Evolutionary conservation across 1,139 yeast genomes (phyloP).

Genomic region (Pneumocystis jirovecii): DNA sequence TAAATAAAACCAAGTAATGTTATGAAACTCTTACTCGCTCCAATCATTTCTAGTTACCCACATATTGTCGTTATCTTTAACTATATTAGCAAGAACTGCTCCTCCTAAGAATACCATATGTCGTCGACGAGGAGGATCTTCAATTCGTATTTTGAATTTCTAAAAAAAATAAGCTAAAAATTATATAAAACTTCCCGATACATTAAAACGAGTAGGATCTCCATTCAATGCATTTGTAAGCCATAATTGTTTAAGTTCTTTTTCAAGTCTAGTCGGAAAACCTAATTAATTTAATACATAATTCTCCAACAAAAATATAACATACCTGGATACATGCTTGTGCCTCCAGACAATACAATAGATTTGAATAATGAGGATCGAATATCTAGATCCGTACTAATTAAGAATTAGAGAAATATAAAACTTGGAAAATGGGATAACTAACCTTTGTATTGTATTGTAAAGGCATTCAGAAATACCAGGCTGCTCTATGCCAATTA

Average conservation of each 20-base stretch:
- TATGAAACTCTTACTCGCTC: conserved; percentile 71
- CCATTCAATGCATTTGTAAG: conserved; percentile 72
- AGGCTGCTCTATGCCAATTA: conserved; percentile 95
- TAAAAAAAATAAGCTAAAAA: conserved; percentile 1
- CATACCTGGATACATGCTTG: conserved; percentile 96
- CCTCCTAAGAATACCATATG: conserved; percentile 99
- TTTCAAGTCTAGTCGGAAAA: conserved; percentile 19
- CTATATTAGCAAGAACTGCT: conserved; percentile 91
- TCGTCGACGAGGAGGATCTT: conserved; percentile 97
- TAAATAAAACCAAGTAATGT: not conserved
- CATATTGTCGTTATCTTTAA: conserved; percentile 97
- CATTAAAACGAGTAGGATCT: conserved; percentile 66
- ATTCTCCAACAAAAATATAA: conserved; percentile 70
- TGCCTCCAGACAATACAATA: conserved; percentile 90
- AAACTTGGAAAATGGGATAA: not conserved
- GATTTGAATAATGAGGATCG: conserved; percentile 81
- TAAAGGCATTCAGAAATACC: conserved; percentile 89
- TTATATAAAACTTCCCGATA: not conserved
- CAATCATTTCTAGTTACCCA: conserved; percentile 91
- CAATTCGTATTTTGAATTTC: conserved; percentile 89
- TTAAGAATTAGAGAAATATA: not conserved
- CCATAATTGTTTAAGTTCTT: conserved; percentile 94
- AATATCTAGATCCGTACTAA: conserved; percentile 87
- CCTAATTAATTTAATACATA: not conserved
- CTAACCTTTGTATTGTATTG: conserved; percentile 42